Evolutionary conservation across 2,329 filamentous ascomycete genomes (phyloP), one percentile per base, ranked within the genome.

Genomic region (Coniochaeta sp.): DNA sequence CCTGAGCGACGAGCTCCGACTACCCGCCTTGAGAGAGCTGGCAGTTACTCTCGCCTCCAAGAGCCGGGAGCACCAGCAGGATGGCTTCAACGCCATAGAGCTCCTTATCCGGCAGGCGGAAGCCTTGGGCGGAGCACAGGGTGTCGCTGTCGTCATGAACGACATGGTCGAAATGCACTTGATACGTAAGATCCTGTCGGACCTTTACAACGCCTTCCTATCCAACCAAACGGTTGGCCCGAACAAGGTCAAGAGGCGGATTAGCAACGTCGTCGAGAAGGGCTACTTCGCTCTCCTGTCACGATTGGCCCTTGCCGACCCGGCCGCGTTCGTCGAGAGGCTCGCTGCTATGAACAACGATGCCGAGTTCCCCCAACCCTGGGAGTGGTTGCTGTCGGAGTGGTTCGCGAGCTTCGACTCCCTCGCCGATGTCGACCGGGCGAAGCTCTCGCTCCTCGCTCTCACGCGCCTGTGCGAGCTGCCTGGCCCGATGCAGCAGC

Each of bases 271-370:
- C 10, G 85, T 88, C 1, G 84, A 96, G 63, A 87, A 87, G 0
- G 89, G 96, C 63, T 96, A 95, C 65, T 87, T 95, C 62, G 81
- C 83, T 4, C 83, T 97, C 2, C 76, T 99, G 2, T 85, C 89
- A 2, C 86, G 91, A 1, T 78, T 97, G 14, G 81, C 85, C 0
- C 71, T 95, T 2, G 83, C 85, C 1, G 86, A 87, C 32, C 89
- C 91, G 1, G 69, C 69, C 2, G 72, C 87, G 2, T 86, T 96
- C 58, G 71, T 85, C 4, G 74, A 79, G 16, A 71, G 83, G 66
- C 66, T 86, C 16, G 67, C 67, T 16, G 69, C 71, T 3, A 69
- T 77, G 53, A 73, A 72, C 1, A 61, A 67, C 4, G 54, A 62
- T 27, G 64, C 63, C 14, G 61, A 63, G 7, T 57, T 81, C 4